Evolutionary conservation across 2,329 filamentous ascomycete species (phyloP).

Genomic region (Domatiomyces globalis): DNA sequence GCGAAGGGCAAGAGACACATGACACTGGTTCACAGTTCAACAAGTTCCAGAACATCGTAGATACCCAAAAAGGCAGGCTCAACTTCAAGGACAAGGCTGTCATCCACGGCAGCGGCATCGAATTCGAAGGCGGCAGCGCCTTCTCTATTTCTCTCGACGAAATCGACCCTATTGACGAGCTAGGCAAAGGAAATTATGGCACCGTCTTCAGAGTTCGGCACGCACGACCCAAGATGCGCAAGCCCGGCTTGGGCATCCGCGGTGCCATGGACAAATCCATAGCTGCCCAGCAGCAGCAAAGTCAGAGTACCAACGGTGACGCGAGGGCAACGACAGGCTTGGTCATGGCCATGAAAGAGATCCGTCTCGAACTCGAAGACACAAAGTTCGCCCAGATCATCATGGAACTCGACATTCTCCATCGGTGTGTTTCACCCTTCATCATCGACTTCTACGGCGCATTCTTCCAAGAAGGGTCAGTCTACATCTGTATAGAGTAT

Average conservation of each 20-base stretch:
- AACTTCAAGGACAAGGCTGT: constrained; percentile 88
- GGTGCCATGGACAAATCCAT: constrained; percentile 40
- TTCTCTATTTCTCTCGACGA: constrained; percentile 95
- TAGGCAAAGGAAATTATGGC: constrained; percentile 96
- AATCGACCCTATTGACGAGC: constrained; percentile 79
- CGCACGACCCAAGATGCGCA: constrained; percentile 52
- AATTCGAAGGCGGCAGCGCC: constrained; percentile 77
- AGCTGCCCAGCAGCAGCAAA: constrained; percentile 16
- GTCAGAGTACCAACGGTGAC: constrained; percentile 21
- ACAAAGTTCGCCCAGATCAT: constrained; percentile 94
- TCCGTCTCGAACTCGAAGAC: constrained; percentile 86
- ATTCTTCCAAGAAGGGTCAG: constrained; percentile 96
- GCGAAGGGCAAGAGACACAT: constrained; percentile 8
- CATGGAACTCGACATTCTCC: constrained; percentile 91
- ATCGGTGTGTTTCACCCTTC: constrained; percentile 86
- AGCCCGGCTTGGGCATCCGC: constrained; percentile 44
- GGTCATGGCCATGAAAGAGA: constrained; percentile 99
- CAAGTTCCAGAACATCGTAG: constrained; percentile 68
- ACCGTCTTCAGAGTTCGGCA: constrained; percentile 96
- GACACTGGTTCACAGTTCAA: constrained; percentile 40
- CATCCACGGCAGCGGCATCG: constrained; percentile 75
- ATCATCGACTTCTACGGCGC: constrained; percentile 99
- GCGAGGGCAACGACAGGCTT: constrained; percentile 46
- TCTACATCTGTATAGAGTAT: constrained; percentile 98
- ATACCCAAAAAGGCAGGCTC: constrained; percentile 78